Percentiles rank a stretch among this genome's conserved stretches.
Conservation (phyloP, 2,329 filamentous ascomycete genomes). For the Fusarium chaquense region DNA sequence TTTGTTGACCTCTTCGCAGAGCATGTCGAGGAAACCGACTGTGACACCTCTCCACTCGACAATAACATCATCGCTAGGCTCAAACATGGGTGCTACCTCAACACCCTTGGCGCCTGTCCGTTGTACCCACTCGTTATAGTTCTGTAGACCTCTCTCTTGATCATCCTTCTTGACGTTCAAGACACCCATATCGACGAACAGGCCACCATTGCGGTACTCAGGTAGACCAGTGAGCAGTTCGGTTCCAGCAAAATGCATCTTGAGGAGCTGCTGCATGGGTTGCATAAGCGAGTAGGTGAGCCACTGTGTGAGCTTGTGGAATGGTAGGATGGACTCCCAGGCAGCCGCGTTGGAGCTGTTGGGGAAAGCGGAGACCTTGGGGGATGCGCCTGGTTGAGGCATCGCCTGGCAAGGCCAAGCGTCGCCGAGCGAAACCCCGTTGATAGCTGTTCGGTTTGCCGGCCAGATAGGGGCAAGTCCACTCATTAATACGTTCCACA, state of each 20-base stretch:
- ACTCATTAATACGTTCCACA: conserved; percentile 93
- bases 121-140: conserved; percentile 73
- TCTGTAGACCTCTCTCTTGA: conserved; percentile 74
- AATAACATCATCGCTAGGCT: conserved; percentile 69
- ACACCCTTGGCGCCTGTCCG: conserved; percentile 74
- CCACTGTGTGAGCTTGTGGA: conserved; percentile 97
- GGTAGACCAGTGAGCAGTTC: conserved; percentile 89
- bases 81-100: conserved; percentile 69
- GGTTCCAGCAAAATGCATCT: conserved; percentile 82
- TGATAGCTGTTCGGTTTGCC: conserved; percentile 83
- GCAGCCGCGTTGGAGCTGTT: conserved; percentile 46
- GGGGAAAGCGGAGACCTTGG: conserved; percentile 46
- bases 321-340: conserved; percentile 86
- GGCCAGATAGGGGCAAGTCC: conserved; percentile 92
- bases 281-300: conserved; percentile 94
- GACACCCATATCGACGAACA: conserved; percentile 87
- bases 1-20: conserved; percentile 58
- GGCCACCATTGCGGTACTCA: conserved; percentile 91
- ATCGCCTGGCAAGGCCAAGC: conserved; percentile 92
- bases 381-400: conserved; percentile 68
- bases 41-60: conserved; percentile 76
- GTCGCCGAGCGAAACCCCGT: conserved; percentile 88
- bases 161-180: conserved; percentile 80
- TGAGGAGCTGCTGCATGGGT: conserved; percentile 84
- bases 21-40: conserved; percentile 68